phyloP scores from a whole-genome alignment of 75 land plant species.

The Pinus albicaulis region DNA sequence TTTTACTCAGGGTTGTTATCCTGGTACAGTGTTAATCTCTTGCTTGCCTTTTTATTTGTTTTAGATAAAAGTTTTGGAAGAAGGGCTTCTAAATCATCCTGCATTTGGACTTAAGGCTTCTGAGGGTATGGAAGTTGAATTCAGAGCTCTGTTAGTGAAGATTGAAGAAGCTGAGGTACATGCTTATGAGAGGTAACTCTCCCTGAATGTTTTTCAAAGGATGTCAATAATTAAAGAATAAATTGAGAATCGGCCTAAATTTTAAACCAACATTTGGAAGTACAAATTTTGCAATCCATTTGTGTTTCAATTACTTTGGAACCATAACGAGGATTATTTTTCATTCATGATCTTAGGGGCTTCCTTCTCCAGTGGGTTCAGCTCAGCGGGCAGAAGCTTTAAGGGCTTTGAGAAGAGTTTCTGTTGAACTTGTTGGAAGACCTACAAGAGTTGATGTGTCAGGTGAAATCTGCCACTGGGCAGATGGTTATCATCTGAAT shows the following conservation, averaged over 20 bases:
- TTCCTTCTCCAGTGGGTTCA: slow-evolving; percentile 17
- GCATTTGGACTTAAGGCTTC: slow-evolving; percentile 19
- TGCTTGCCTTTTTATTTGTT: background rate
- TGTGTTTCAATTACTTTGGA: background rate
- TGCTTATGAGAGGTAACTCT: slow-evolving; percentile 5
- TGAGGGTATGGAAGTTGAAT: slow-evolving; percentile 45
- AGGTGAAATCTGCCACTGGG: slow-evolving; percentile 33
- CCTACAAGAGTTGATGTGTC: slow-evolving; percentile 22
- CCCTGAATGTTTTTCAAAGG: slow-evolving; percentile 10
- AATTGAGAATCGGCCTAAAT: background rate
- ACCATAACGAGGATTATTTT: background rate
- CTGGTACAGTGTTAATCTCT: background rate
- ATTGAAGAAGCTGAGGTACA: slow-evolving; percentile 17
- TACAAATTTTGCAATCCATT: background rate
- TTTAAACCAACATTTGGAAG: background rate
- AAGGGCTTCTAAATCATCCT: slow-evolving; percentile 46
- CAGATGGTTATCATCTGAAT: slow-evolving; percentile 28
- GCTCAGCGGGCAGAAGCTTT: slow-evolving; percentile 27
- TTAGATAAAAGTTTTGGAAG: slow-evolving; percentile 36
- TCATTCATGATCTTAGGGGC: background rate
- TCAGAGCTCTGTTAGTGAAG: slow-evolving; percentile 12
- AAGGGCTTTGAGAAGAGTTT: slow-evolving; percentile 17
- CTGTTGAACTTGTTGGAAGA: slow-evolving; percentile 16
- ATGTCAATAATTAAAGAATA: background rate
- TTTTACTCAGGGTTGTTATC: background rate